Percentiles rank a stretch among this genome's conserved stretches.
These are phyloP conservation scores for Erythrophleum fordii DNA, from an alignment of 306 rosid genomes.

Conservation along the genomic window DNA sequence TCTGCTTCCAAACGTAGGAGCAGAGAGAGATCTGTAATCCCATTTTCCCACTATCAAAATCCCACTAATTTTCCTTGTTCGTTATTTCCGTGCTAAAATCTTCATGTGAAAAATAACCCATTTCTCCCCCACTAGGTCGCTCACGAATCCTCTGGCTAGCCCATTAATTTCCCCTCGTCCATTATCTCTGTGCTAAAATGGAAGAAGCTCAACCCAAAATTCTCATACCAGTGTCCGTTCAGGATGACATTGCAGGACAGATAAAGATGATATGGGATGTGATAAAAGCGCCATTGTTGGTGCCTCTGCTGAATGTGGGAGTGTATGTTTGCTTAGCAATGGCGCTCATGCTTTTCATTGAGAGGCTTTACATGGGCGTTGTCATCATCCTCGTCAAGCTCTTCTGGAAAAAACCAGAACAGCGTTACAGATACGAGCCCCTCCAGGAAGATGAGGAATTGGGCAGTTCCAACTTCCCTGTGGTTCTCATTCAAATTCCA, in stretches of 20 bases:
- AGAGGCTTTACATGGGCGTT: slow-evolving; percentile 90
- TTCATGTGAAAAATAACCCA: background rate
- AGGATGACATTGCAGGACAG: slow-evolving; percentile 68
- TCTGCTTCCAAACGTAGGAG: slow-evolving; percentile 43
- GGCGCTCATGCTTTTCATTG: slow-evolving; percentile 90
- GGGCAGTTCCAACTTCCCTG: slow-evolving; percentile 80
- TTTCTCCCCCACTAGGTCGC: background rate
- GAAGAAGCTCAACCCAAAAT: slow-evolving; percentile 55
- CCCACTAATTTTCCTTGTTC: background rate
- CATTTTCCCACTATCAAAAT: background rate
- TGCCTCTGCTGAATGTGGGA: slow-evolving; percentile 63
- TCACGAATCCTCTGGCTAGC: background rate
- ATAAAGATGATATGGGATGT: slow-evolving; percentile 81
- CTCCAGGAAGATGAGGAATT: slow-evolving; percentile 82
- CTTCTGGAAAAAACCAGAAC: slow-evolving; percentile 91
- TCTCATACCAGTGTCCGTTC: slow-evolving; percentile 67
- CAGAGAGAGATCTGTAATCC: slow-evolving; percentile 16
- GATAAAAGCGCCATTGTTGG: slow-evolving; percentile 87
- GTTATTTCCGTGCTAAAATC: slow-evolving; percentile 29
- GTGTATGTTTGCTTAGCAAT: slow-evolving; percentile 77
- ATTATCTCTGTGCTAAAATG: slow-evolving; percentile 43
- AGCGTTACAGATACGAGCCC: slow-evolving; percentile 68
- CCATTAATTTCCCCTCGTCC: background rate
- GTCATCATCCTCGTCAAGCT: slow-evolving; percentile 83
- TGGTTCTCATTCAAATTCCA: slow-evolving; percentile 90